phyloP scores from a whole-genome alignment of 164 flowering plant genomes.

The Umbellularia californica region DNA sequence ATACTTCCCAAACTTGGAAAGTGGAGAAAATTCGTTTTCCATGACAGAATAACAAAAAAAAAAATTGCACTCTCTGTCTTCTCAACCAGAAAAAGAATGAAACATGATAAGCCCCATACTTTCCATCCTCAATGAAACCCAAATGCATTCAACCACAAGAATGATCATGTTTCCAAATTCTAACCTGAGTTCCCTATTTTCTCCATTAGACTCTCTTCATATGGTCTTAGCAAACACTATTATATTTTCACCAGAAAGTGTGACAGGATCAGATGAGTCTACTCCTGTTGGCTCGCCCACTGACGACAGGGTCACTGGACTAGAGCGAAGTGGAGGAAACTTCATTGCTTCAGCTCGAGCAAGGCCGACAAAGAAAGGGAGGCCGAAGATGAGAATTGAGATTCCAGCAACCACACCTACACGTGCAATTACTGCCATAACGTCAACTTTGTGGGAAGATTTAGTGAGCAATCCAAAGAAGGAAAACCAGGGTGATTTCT shows the following conservation, averaged over 20 bases:
- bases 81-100: too few species aligned
- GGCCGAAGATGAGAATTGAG: slow-evolving; percentile 61
- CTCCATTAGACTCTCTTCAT: too few species aligned
- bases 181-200: too few species aligned
- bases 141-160: too few species aligned
- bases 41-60: too few species aligned
- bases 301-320: slow-evolving; percentile 45
- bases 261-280: slow-evolving; percentile 27
- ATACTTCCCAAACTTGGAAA: too few species aligned
- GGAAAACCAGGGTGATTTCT: slow-evolving; percentile 43
- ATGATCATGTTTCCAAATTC: too few species aligned
- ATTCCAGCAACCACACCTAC: slow-evolving; percentile 66
- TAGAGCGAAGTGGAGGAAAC: slow-evolving; percentile 50
- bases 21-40: too few species aligned
- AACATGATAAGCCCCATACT: too few species aligned
- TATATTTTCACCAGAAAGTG: slow-evolving; percentile 26
- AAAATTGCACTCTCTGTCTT: too few species aligned
- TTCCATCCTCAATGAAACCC: too few species aligned
- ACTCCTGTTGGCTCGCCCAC: slow-evolving; percentile 22
- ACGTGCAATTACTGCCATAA: slow-evolving; percentile 54
- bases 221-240: too few species aligned
- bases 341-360: slow-evolving; percentile 33
- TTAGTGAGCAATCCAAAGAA: slow-evolving; percentile 65
- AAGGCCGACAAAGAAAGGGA: slow-evolving; percentile 53
- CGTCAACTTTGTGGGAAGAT: slow-evolving; percentile 84